Base-by-base conservation (phyloP, 2,329 filamentous ascomycete species). In the Orbilia ellipsospora region DNA sequence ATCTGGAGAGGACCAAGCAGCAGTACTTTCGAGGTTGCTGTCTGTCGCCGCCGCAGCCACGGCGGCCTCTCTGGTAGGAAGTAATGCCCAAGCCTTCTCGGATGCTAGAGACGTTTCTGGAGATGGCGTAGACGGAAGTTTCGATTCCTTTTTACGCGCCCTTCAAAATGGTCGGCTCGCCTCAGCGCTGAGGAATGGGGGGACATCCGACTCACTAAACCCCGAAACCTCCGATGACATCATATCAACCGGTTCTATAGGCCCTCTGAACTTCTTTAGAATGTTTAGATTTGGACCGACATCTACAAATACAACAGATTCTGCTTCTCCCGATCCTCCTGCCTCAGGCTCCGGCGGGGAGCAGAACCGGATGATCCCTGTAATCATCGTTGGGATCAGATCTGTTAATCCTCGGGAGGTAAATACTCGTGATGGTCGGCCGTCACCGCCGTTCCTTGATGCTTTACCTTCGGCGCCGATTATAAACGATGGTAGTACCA, bases 311-410 rank as follows among this genome's bases (percentile, higher is more conserved):
- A 16, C 67, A 13, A n/a, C 44, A 2, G 8, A 36, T 36, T 13
- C 44, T 15, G 44, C 44, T 48, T n/a, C 44, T 6, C 8, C 44
- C 13, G 44, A 15, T 48, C 4, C 44, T 15, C 79, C n/a, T 52
- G 77, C 77, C 36, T 52, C 80, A 3, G 78, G 77, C n/a, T 62
- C 77, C 3, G 36, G 79, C 54, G 82, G 83, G 66, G 65, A 82
- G 55, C 83, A 85, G 54, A 82, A 82, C 77, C 85, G 89, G 20
- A 89, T 89, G 82, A 87, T 90, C 45, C 90, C 89, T 7, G 86
- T 91, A 77, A 90, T 91, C 51, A 89, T 91, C 62, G 89, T 91
- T 48, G 89, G 89, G 64, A 90, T 91, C 66, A 84, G 89, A 63
- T 90, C 89, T 26, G 88, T 90, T 70, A 88, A 86, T 36, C 85